Base-by-base conservation (phyloP, 2,329 filamentous ascomycete species). In the Xylaria sp. region DNA sequence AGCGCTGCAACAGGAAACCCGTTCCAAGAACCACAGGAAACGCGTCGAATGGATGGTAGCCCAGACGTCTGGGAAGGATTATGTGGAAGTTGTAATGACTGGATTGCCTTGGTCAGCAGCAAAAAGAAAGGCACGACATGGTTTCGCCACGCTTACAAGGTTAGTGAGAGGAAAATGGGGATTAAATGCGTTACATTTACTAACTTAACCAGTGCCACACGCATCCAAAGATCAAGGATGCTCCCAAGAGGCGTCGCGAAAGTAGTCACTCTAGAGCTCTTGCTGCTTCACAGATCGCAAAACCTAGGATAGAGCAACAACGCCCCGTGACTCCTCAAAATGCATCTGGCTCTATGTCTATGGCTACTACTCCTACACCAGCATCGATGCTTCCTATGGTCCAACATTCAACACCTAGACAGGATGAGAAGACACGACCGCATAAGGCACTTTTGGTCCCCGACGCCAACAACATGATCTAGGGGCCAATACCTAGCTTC, bases 51-150 rank as follows among this genome's bases (percentile, higher is more conserved):
- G 83, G 92, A 94, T 77, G 91, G 91, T 47, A 94, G 93, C 75
- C 89, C 92, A 3, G 92, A 93, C 76, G 91, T 93, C 3, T 93
- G 91, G 91, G 92, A 95, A 77, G 92, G 91, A 1, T 84, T 93
- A 5, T 95, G 92, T 76, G 89, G 91, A 59, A 91, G 89, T 77
- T 94, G 92, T 81, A 91, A 90, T 72, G 91, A 93, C 69, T 94
- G 92, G 92, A 91, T 94, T 73, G 90, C 91, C 13, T 83, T 94
- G 42, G 91, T 94, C 50, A 94, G 91, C 82, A 93, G 90, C 79
- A 95, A 95, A 83, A 95, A 95, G 84, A 94, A 95, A 82, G 92
- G 92, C n/a, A 97, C 93, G 0, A 94, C 93, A 3, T 97, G 93
- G 92, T 97, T 95, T 80, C 86, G 93, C 72, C 93, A 97, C 80